phyloP scores from a whole-genome alignment of 2,329 filamentous ascomycete genomes.

The Phoma sp. region DNA sequence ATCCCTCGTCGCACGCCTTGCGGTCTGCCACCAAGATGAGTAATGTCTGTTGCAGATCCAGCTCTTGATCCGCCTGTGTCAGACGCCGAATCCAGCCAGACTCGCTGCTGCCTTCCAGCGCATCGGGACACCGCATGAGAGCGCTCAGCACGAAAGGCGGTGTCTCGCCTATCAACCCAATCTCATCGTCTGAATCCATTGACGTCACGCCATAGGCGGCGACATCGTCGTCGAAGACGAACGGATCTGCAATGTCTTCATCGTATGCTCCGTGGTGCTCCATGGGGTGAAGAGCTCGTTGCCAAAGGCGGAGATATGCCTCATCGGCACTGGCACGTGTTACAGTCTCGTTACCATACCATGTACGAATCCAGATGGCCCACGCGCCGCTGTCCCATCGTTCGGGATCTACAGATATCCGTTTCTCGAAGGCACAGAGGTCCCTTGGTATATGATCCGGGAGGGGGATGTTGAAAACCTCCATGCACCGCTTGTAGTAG shows the following conservation, averaged over 20 bases:
- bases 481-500: not conserved
- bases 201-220: not conserved
- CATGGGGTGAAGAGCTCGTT: not conserved
- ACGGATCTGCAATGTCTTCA: not conserved
- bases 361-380: constrained; percentile 1
- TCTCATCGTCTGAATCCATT: not conserved
- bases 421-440: not conserved
- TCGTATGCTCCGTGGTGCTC: not conserved
- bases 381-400: not conserved
- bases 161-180: not conserved
- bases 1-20: not conserved
- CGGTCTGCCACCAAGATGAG: not conserved
- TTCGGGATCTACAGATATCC: not conserved
- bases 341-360: not conserved
- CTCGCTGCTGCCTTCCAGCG: not conserved
- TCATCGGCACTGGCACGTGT: constrained; percentile 8
- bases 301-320: not conserved
- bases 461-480: not conserved
- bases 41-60: not conserved
- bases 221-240: not conserved
- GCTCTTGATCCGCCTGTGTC: not conserved
- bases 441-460: not conserved
- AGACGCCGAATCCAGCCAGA: not conserved
- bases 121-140: not conserved
- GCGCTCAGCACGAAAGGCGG: not conserved